Percentiles rank a stretch among this genome's conserved stretches.
These are phyloP conservation scores for Kwoniella bestiolae DNA, from an alignment of 768 basidiomycete species.

Conservation along the genomic window DNA sequence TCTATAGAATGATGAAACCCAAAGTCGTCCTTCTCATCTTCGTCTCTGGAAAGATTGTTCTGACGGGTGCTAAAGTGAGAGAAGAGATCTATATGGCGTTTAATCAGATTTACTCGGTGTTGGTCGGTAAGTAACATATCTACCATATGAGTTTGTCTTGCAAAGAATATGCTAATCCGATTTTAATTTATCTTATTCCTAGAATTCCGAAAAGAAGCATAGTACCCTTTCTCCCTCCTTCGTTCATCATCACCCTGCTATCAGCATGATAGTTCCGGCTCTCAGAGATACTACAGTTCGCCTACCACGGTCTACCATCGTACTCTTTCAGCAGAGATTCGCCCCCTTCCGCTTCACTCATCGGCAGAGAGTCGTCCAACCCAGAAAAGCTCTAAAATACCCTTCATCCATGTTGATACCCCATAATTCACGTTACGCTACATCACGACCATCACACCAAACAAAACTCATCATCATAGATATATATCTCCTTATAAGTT, in stretches of 20 bases:
- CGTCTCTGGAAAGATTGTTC: slow-evolving; percentile 97
- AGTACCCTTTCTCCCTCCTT: slow-evolving; percentile 14
- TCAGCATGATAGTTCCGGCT: background rate
- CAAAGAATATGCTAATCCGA: background rate
- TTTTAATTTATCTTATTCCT: background rate
- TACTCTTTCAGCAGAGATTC: no score
- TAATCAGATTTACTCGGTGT: slow-evolving; percentile 98
- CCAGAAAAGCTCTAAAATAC: no score
- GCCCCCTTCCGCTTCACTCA: no score
- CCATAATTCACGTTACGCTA: background rate
- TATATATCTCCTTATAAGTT: background rate
- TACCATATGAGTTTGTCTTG: background rate
- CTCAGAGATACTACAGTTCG: background rate
- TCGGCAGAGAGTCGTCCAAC: no score
- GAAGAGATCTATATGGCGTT: slow-evolving; percentile 99
- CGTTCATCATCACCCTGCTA: background rate
- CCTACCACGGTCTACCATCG: no score
- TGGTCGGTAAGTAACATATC: slow-evolving; percentile 60
- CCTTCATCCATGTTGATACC: background rate
- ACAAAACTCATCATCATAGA: background rate
- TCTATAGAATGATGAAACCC: slow-evolving; percentile 99
- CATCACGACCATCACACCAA: background rate
- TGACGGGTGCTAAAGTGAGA: slow-evolving; percentile 99
- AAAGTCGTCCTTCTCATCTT: slow-evolving; percentile 99
- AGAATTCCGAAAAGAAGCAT: slow-evolving; percentile 53